Percentiles rank a stretch among this genome's conserved stretches.
phyloP scores from a whole-genome alignment of 148 eudicot genomes.

The Rhododendron vialii region DNA sequence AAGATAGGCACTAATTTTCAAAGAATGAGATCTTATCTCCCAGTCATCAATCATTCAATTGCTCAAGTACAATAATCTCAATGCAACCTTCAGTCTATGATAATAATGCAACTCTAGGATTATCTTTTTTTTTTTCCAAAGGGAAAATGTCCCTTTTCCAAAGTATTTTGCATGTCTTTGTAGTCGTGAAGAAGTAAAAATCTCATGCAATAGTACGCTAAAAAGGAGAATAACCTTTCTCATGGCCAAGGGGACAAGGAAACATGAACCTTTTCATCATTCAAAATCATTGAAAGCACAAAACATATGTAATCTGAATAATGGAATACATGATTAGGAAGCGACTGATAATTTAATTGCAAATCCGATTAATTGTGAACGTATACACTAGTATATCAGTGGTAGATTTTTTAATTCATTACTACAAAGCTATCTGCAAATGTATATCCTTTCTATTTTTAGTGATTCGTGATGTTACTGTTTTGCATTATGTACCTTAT shows the following conservation, averaged over 20 bases:
- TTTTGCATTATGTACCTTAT: conserved; percentile 15
- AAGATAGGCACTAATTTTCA: background rate
- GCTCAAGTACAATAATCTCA: background rate
- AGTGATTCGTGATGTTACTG: background rate
- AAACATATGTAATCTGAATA: background rate
- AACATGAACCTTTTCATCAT: background rate
- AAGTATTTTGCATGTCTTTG: background rate
- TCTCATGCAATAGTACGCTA: background rate
- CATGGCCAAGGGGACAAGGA: background rate
- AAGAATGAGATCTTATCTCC: background rate
- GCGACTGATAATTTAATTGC: background rate
- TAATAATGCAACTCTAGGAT: background rate
- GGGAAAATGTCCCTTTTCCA: background rate
- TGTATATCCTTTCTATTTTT: background rate
- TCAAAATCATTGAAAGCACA: background rate
- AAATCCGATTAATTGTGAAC: background rate
- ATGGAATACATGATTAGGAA: background rate
- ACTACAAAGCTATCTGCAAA: background rate
- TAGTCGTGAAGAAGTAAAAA: background rate
- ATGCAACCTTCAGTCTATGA: background rate
- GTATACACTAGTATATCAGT: background rate
- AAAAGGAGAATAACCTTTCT: background rate
- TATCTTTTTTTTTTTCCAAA: too few species aligned
- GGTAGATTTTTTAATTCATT: background rate
- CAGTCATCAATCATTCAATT: background rate